Conservation (phyloP, 441 rosid species). For the Jatropha multifida region DNA sequence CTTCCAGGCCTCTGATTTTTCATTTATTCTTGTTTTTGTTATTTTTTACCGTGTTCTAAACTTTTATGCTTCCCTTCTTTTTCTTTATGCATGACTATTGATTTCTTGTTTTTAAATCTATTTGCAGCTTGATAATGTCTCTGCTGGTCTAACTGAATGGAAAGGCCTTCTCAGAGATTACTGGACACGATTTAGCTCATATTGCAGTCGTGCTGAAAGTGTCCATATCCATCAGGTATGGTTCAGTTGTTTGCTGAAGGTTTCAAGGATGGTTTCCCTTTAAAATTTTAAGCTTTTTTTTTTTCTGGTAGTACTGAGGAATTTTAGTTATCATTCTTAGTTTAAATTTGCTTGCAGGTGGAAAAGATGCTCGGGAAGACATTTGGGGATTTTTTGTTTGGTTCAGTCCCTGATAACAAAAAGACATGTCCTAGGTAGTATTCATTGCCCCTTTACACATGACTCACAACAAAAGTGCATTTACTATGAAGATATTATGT, state of each 20-base stretch:
- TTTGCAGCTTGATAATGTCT: conserved; percentile 94
- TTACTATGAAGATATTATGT: neutral
- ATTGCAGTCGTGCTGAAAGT: conserved; percentile 62
- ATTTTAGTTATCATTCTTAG: conserved; percentile 15
- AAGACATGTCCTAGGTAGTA: conserved; percentile 88
- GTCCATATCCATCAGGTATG: conserved; percentile 84
- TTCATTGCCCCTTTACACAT: neutral
- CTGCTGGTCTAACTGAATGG: conserved; percentile 97
- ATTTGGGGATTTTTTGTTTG: conserved; percentile 74
- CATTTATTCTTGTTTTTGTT: neutral
- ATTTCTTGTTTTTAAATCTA: conserved; percentile 18
- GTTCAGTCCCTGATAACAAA: conserved; percentile 69
- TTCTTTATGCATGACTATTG: conserved; percentile 8
- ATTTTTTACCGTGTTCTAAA: neutral
- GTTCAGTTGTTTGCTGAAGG: conserved; percentile 23
- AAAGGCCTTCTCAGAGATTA: conserved; percentile 93
- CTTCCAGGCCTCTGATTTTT: neutral
- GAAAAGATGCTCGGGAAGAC: conserved; percentile 95
- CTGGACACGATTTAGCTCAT: conserved; percentile 88
- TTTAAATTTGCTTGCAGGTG: conserved; percentile 55
- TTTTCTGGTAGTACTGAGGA: neutral
- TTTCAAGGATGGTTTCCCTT: conserved; percentile 12
- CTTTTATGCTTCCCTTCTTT: neutral
- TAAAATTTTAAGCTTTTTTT: conserved; percentile 18
- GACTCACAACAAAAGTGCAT: neutral